A percentile compares a stretch with the other conserved stretches of the same genome.
These are phyloP conservation scores for Hericium coralloides DNA, from an alignment of 768 basidiomycete species.

Conservation along the genomic window DNA sequence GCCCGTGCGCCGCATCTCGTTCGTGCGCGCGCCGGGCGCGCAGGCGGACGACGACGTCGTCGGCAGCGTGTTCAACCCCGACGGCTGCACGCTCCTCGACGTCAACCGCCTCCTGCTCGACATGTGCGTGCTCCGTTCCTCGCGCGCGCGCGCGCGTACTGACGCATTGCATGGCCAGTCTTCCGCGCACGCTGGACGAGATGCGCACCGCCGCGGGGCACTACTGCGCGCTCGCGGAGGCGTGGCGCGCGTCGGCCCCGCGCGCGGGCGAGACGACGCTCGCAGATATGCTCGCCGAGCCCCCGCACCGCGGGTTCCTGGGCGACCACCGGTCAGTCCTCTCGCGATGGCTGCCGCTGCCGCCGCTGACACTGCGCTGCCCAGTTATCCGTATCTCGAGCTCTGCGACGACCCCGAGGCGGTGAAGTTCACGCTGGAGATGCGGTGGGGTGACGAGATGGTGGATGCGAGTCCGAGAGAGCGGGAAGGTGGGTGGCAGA, in stretches of 20 bases:
- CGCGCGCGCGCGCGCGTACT: neutral
- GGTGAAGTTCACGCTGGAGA: neutral
- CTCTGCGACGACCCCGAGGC: neutral
- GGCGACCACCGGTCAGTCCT: conserved; percentile 12
- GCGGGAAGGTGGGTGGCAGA: neutral
- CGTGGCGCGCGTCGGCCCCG: conserved; percentile 4
- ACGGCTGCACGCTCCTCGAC: conserved; percentile 14
- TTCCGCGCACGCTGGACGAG: conserved; percentile 9
- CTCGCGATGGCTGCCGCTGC: neutral
- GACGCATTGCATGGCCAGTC: neutral
- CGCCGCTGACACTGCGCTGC: neutral
- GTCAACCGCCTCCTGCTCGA: conserved; percentile 14
- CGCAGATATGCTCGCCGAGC: conserved; percentile 3
- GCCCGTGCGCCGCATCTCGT: conserved; percentile 10
- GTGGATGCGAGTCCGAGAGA: neutral
- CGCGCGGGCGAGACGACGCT: neutral
- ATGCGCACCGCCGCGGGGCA: conserved; percentile 13
- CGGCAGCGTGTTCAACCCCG: conserved; percentile 13
- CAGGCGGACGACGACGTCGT: conserved; percentile 3
- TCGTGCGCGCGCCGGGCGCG: conserved; percentile 4
- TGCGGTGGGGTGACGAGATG: neutral
- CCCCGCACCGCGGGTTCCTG: conserved; percentile 10
- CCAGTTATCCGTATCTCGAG: neutral
- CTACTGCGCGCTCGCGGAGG: conserved; percentile 11
- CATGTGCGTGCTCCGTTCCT: conserved; percentile 7